Base-by-base conservation (phyloP, 805 yeast species). In the Wickerhamomyces ciferrii region DNA sequence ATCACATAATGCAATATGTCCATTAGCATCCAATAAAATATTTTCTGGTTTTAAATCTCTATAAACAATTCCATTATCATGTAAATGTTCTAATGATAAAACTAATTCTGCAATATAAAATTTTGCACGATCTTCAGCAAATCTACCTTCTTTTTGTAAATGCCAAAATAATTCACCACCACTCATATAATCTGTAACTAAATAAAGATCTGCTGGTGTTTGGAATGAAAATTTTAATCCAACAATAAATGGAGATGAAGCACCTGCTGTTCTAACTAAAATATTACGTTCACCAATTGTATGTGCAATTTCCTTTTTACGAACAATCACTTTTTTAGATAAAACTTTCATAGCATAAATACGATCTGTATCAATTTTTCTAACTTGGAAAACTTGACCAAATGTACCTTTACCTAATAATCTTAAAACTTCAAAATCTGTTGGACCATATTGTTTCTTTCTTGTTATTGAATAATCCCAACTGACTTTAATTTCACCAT, bases 151-250 rank as follows among this genome's bases (percentile, higher is more conserved):
- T 62, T 90, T 89, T 69, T 94, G 99, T 65, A 94, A 74, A 69
- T 94, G 96, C 95, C 96, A 90, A 63, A 89, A 89, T 53, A 94
- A 74, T 69, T 94, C 99, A 49, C 99, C 99, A 39, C 99, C 99
- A 41, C 94, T 83, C 98, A 94, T 92, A 69, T 87, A 94, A 69
- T 94, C 99, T 2, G 97, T 92, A 25, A 94, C 97, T 49, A 94
- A 73, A 63, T 91, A 94, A 51, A 94, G 74, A 67, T 94, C 98
- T 0, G 87, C 72, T 34, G 94, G 96, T 1, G 99, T 94, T 70
- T 94, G 99, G 68, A 94, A 94, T 1, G 97, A 87, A 63, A 94
- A 92, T 69, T 94, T 94, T 60, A 94, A 76, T 0, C 97, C 96
- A 39, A 94, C 97, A 62, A 94, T 89, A 64, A 94, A 94, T n/a